phyloP scores from a whole-genome alignment of 176 grass and related monocot genomes.

The Alloteropsis semialata region DNA sequence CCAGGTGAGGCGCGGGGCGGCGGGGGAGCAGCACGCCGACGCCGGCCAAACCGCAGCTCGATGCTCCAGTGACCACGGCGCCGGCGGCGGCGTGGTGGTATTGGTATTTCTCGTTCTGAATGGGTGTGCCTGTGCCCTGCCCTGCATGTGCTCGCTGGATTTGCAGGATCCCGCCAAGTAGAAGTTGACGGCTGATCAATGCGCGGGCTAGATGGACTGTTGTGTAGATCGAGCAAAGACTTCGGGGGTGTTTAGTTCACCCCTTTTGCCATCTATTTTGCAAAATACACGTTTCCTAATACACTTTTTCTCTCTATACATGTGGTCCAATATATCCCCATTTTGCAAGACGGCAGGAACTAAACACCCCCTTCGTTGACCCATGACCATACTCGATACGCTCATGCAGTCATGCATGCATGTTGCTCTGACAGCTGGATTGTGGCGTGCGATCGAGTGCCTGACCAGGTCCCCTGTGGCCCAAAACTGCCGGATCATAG shows the following conservation, averaged over 20 bases:
- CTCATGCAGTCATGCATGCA: not conserved
- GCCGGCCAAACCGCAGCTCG: slow-evolving; percentile 21
- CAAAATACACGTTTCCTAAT: no score
- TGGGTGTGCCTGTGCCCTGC: not conserved
- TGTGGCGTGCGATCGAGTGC: not conserved
- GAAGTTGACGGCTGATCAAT: not conserved
- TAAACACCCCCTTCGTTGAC: no score
- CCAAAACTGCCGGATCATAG: not conserved
- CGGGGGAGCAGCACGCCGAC: not conserved
- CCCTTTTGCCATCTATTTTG: no score
- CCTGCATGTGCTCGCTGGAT: not conserved
- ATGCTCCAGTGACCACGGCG: not conserved
- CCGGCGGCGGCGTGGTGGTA: not conserved
- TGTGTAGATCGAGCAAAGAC: not conserved
- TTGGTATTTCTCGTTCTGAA: not conserved
- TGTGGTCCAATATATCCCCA: no score
- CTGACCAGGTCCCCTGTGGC: not conserved
- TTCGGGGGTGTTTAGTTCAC: no score
- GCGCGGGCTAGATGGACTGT: not conserved
- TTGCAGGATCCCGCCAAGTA: not conserved
- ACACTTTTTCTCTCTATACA: no score
- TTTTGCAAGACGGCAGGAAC: no score
- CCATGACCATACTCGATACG: not conserved
- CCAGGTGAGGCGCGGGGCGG: not conserved
- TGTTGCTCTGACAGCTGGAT: not conserved